Evolutionary conservation across 2,329 filamentous ascomycete genomes (phyloP).

Genomic region (Sarocladium strictum): DNA sequence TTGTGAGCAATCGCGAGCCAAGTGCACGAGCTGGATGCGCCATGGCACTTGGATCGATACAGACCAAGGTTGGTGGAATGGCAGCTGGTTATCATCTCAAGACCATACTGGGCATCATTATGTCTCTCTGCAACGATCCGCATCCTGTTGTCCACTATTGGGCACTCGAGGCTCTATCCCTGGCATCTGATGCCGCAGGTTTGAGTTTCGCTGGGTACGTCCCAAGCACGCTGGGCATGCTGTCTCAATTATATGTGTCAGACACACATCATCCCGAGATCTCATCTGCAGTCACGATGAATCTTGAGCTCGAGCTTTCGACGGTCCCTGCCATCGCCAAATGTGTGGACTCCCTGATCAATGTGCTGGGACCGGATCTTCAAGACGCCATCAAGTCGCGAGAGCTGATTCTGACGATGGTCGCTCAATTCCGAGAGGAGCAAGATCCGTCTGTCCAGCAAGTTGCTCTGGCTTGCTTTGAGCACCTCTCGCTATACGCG

Average conservation of each 20-base stretch:
- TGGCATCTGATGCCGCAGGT: slow-evolving; percentile 86
- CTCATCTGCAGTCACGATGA: slow-evolving; percentile 74
- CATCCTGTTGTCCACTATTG: slow-evolving; percentile 95
- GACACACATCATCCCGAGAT: slow-evolving; percentile 89
- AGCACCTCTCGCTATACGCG: slow-evolving; percentile 89
- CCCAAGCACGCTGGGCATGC: slow-evolving; percentile 83
- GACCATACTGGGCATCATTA: slow-evolving; percentile 94
- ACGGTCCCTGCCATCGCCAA: slow-evolving; percentile 78
- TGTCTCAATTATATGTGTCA: slow-evolving; percentile 85
- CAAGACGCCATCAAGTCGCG: slow-evolving; percentile 90
- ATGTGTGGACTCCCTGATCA: slow-evolving; percentile 92
- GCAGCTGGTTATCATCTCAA: slow-evolving; percentile 94
- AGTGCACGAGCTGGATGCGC: slow-evolving; percentile 91
- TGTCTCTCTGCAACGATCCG: slow-evolving; percentile 93
- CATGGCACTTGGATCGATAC: slow-evolving; percentile 86
- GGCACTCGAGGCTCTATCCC: slow-evolving; percentile 82
- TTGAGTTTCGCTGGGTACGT: slow-evolving; percentile 89
- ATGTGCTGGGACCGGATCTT: slow-evolving; percentile 89
- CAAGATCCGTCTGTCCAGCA: slow-evolving; percentile 64
- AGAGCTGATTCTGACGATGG: slow-evolving; percentile 82
- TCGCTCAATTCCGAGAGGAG: slow-evolving; percentile 76
- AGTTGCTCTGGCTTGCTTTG: slow-evolving; percentile 75
- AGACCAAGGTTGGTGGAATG: slow-evolving; percentile 95
- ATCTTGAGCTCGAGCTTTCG: slow-evolving; percentile 78
- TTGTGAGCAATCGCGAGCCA: slow-evolving; percentile 88